Percentiles rank a stretch among this genome's conserved stretches.
These are phyloP conservation scores for Mariannaea sp. DNA, from an alignment of 2,329 filamentous ascomycete species.

Conservation along the genomic window DNA sequence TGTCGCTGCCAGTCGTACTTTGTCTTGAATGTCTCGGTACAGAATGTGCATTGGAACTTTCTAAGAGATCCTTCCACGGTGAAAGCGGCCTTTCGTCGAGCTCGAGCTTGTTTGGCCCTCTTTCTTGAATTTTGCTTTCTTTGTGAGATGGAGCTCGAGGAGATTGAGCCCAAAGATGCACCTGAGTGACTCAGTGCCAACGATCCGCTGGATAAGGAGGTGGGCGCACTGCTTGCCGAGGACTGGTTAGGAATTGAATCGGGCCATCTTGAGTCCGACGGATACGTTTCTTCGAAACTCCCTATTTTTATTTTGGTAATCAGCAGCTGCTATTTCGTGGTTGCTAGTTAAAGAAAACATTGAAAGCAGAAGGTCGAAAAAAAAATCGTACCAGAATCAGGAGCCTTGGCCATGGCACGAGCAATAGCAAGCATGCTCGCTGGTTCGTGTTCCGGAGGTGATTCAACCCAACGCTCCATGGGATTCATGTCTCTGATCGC, in stretches of 20 bases:
- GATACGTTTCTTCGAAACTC: neutral
- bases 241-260: constrained; percentile 1
- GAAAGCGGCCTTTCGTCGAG: neutral
- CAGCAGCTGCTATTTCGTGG: neutral
- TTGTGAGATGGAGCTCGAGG: constrained; percentile 6
- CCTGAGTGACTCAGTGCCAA: constrained; percentile 6
- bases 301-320: neutral
- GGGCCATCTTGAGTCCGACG: neutral
- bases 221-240: constrained; percentile 9
- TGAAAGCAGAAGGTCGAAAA: neutral
- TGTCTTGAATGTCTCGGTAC: constrained; percentile 49
- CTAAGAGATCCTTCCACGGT: neutral
- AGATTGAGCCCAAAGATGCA: constrained; percentile 1
- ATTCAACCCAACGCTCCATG: constrained; percentile 38
- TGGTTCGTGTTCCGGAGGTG: constrained; percentile 39
- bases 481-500: constrained; percentile 25
- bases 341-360: too few species aligned
- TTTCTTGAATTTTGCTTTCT: constrained; percentile 8
- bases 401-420: constrained; percentile 26
- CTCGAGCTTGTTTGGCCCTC: constrained; percentile 4
- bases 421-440: constrained; percentile 38
- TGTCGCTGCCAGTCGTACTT: constrained; percentile 55
- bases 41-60: constrained; percentile 49
- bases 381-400: constrained; percentile 8
- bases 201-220: constrained; percentile 9